Base-by-base conservation (phyloP, 345 rosid species). In the Arabidopsis arenosa region DNA sequence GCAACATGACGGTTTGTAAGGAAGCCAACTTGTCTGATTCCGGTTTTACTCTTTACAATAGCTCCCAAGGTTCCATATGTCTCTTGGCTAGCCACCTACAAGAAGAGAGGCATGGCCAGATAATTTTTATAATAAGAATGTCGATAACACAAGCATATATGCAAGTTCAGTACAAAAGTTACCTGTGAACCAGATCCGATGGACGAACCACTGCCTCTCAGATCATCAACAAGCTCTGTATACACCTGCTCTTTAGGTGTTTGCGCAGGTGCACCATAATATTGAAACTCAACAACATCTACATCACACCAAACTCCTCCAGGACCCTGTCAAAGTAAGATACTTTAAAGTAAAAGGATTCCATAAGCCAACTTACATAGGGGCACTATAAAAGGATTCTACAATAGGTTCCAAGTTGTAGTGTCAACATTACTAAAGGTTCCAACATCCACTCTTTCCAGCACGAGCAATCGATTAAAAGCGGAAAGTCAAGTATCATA, bases 231-330 rank as follows among this genome's bases (percentile, higher is more conserved):
- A 70, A 90, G 80, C 79, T 88, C 87, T 33, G 96, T 84, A 80
- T 88, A 88, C 28, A 90, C 81, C 76, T 90, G 93, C 75, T 90
- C 96, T 81, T 83, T 87, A 21, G 93, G 92, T 32, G 91, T 75
- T 60, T 89, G 88, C 13, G 88, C 91, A 23, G 96, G 96, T 8
- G 96, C 93, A 63, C 96, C 96, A 70, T 83, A 88, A 79, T 90
- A 90, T 1, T 91, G 87, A 80, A 90, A 88, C 70, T 90, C 96
- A 53, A 90, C 88, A 74, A 90, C 96, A 78, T 90, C 96, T 49
- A 90, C 96, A 70, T 88, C 96, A 78, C 96, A 90, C 96, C 96
- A 90, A 13, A 90, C 87, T 14, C 96, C 96, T 70, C 96, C 96
- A 10, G 96, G 96, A 78, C 96, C 96, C 96, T 90, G 77, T 51